Evolutionary conservation across 805 yeast genomes (phyloP).

Genomic region (Scheffersomyces coipomensis): DNA sequence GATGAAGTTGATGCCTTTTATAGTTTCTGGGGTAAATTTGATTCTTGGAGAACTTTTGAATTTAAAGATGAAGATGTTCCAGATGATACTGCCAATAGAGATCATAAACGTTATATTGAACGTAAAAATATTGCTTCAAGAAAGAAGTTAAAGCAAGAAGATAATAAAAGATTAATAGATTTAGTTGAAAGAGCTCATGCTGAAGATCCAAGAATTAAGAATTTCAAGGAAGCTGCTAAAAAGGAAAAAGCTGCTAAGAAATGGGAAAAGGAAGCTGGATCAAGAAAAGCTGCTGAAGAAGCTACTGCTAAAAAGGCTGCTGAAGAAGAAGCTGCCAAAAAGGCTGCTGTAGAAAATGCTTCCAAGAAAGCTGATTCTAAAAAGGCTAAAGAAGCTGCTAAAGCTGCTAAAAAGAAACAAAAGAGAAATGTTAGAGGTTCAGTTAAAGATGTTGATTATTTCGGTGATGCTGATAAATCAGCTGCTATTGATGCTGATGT

Average conservation of each 20-base stretch:
- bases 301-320: slow-evolving; percentile 85
- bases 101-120: slow-evolving; percentile 97
- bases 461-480: slow-evolving; percentile 73
- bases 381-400: slow-evolving; percentile 91
- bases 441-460: slow-evolving; percentile 81
- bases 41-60: slow-evolving; percentile 98
- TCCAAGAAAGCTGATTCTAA: slow-evolving; percentile 61
- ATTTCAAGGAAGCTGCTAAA: slow-evolving; percentile 91
- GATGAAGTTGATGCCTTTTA: slow-evolving; percentile 88
- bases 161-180: slow-evolving; percentile 83
- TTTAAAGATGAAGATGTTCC: slow-evolving; percentile 99
- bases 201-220: slow-evolving; percentile 93
- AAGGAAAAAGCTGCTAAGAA: slow-evolving; percentile 90
- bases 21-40: slow-evolving; percentile 90
- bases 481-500: slow-evolving; percentile 74
- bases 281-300: slow-evolving; percentile 93
- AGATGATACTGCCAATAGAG: slow-evolving; percentile 98
- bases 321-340: slow-evolving; percentile 76
- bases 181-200: slow-evolving; percentile 82
- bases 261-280: slow-evolving; percentile 98
- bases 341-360: slow-evolving; percentile 72
- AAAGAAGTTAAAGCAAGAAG: slow-evolving; percentile 97
- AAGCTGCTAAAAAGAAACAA: slow-evolving; percentile 97
- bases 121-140: slow-evolving; percentile 96
- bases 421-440: slow-evolving; percentile 82